Percentiles rank a stretch among this genome's conserved stretches.
These are phyloP conservation scores for Sideroxylon spinosum DNA, from an alignment of 179 eudicot genomes.

Conservation along the genomic window DNA sequence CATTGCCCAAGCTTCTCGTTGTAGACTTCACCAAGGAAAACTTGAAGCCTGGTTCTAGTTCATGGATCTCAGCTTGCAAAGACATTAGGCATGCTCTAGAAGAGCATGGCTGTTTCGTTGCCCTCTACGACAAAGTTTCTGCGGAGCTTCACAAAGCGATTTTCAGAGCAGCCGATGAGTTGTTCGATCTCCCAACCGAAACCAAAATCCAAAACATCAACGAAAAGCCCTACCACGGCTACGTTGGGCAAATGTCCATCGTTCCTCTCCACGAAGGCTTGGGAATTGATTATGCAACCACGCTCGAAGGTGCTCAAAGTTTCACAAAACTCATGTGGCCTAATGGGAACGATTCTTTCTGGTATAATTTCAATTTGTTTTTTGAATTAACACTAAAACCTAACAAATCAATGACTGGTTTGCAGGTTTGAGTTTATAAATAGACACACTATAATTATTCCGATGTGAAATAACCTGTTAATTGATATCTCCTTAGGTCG, in stretches of 20 bases:
- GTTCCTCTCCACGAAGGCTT: slow-evolving; percentile 35
- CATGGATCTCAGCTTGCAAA: slow-evolving; percentile 29
- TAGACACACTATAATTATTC: too few relatives aligned
- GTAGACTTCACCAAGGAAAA: slow-evolving; percentile 29
- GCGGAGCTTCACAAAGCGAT: slow-evolving; percentile 26
- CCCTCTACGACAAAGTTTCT: slow-evolving; percentile 27
- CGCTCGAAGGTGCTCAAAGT: slow-evolving; percentile 22
- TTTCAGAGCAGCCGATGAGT: slow-evolving; percentile 26
- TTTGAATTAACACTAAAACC: too few relatives aligned
- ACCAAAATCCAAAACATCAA: slow-evolving; percentile 26
- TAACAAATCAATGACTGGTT: too few relatives aligned
- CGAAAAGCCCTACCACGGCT: slow-evolving; percentile 39
- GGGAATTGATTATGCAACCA: slow-evolving; percentile 31
- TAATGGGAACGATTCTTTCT: slow-evolving; percentile 28
- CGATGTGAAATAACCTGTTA: too few relatives aligned
- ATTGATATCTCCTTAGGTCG: too few relatives aligned
- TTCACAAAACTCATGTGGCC: slow-evolving; percentile 40
- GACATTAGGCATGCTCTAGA: slow-evolving; percentile 25
- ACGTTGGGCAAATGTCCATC: slow-evolving; percentile 28
- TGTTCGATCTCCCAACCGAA: slow-evolving; percentile 35
- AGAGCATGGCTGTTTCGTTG: slow-evolving; percentile 40
- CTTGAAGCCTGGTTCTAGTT: slow-evolving; percentile 25
- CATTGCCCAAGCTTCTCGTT: slow-evolving; percentile 19
- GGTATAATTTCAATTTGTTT: slow-evolving; percentile 29
- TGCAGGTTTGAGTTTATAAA: too few relatives aligned